Evolutionary conservation across 257 asterid genomes (phyloP), one percentile per base, ranked within the genome.

Genomic region (Nicotiana otophora): DNA sequence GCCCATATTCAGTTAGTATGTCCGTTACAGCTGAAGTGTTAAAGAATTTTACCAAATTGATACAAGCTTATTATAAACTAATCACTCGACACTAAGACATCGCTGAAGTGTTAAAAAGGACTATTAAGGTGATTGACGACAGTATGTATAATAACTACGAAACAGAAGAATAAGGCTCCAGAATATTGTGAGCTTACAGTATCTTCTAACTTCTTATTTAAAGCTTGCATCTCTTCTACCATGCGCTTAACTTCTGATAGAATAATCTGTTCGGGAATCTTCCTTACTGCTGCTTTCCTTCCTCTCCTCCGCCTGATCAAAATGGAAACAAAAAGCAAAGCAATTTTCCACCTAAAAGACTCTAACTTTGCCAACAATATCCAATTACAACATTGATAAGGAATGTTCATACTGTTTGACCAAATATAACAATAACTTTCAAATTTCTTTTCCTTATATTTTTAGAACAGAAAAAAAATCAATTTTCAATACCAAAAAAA

Each of bases 191-290:
- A 84, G 85, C 98, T 88, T 82, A 94, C 99, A 0, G 97, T 93
- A 57, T 96, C 96, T 26, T 96, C 99, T 28, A 96, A 15, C 90
- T 90, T 92, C 91, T 94, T 94, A 81, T 94, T 96, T 90, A 96
- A 54, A 58, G 93, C 82, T 81, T 93, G 94, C 99, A 96, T 96
- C 31, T 96, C 98, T 80, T 90, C 91, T 26, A 96, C 99, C 99
- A 94, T 93, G 85, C 84, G 84, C 80, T 93, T 92, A 77, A 96
- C 97, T 91, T 96, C 99, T 1, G 97, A 83, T 62, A 94, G 66
- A 84, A 96, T 96, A 78, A 96, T 89, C 86, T 96, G 97, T 78
- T 96, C 98, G 1, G 99, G 98, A 57, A 90, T 88, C 89, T 84
- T 89, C 46, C 78, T 84, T 66, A 96, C 83, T 72, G 93, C 91